A percentile compares a stretch with the other conserved stretches of the same genome.
phyloP scores from a whole-genome alignment of 2,329 filamentous ascomycete genomes.

The Venturia oleaginea region DNA sequence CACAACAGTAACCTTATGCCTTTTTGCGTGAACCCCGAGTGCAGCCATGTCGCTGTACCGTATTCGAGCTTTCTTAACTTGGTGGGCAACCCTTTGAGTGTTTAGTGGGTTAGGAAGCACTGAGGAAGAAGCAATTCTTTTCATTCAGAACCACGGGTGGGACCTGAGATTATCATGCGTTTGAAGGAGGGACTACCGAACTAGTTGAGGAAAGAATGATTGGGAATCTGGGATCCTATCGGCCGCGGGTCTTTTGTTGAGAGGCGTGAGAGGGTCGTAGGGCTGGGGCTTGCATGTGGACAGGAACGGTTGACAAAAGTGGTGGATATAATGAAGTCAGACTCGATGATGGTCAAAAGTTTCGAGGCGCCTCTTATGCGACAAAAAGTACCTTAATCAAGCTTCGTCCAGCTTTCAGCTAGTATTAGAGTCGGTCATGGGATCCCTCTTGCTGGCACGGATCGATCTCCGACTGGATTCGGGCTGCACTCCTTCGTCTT shows the following conservation, averaged over 20 bases:
- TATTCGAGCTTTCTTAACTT: slow-evolving; percentile 3
- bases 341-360: not conserved
- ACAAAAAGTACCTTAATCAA: not conserved
- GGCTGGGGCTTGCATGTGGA: not conserved
- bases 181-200: not conserved
- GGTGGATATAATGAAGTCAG: not conserved
- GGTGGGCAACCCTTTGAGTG: not conserved
- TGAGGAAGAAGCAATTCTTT: not conserved
- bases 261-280: not conserved
- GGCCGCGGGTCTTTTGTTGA: slow-evolving; percentile 2
- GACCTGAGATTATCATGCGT: not conserved
- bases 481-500: not conserved
- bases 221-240: not conserved
- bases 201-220: not conserved
- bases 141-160: slow-evolving; percentile 1
- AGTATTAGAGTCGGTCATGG: not conserved
- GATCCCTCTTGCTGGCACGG: not conserved
- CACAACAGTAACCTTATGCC: slow-evolving; percentile 88
- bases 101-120: not conserved
- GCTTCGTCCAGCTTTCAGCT: not conserved
- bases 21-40: slow-evolving; percentile 37
- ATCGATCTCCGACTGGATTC: not conserved
- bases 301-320: not conserved
- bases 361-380: not conserved
- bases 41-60: slow-evolving; percentile 8